Evolutionary conservation across 2,329 filamentous ascomycete genomes (phyloP), one percentile per base, ranked within the genome.

Genomic region (Aspergillus luchuensis): DNA sequence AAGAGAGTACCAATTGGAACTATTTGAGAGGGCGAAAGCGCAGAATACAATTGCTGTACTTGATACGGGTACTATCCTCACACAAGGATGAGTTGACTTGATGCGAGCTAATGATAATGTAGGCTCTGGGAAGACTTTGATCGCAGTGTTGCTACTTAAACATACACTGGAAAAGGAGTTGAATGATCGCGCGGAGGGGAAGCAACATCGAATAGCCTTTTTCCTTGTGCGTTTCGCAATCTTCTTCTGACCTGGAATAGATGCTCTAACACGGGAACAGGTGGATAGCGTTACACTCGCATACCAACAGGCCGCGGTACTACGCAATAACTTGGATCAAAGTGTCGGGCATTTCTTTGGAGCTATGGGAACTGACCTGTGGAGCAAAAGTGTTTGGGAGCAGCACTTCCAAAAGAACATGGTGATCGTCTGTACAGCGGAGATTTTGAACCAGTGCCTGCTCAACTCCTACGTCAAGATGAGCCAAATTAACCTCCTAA

Each of bases 51-150:
- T 99, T 67, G 93, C 95, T 0, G 95, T 99, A 1, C 83, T 98
- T 1, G 92, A 96, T 70, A 97, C 94, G n/a, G 92, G 87, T 88
- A 72, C 55, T 8, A 21, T 4, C 19, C 4, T 25, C 11, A 36
- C 13, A 17, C 15, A 2, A 4, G 1, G 8, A n/a, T 3, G 2
- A 5, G 5, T 33, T 13, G 10, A 30, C 4, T n/a, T n/a, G 25
- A 23, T 21, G 6, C 25, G 7, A n/a, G 36, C 50, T 60, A 8
- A 63, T n/a, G 19, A 49, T 57, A 8, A 43, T 48, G 3, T 58
- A 89, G 90, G 95, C 11, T 92, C 92, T 3, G 95, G 95, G 2
- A 99, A 99, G 78, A 99, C 95, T 0, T 81, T 97, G n/a, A 97
- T 99, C 67, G 93, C 95, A 0, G 92, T 91, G 1, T 83, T 98